Evolutionary conservation across 164 flowering plant genomes (phyloP).

Genomic region (Magnolia officinalis): DNA sequence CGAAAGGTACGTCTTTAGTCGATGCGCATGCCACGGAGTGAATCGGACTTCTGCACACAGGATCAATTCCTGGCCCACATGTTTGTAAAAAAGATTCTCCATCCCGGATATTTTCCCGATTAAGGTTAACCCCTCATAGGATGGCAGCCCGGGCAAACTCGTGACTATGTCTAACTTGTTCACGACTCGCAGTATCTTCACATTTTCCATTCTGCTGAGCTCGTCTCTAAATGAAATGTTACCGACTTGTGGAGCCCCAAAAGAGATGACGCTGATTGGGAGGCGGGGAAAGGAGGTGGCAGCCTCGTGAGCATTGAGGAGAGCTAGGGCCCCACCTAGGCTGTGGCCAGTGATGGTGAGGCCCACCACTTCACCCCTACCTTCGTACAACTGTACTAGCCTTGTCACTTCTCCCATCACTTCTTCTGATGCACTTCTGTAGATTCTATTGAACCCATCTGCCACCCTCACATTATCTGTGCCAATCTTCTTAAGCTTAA

Average conservation of each 20-base stretch:
- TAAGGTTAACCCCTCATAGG: constrained; percentile 27
- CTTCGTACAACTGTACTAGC: constrained; percentile 29
- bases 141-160: constrained; percentile 39
- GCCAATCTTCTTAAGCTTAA: constrained; percentile 32
- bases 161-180: constrained; percentile 51
- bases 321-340: constrained; percentile 62
- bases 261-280: constrained; percentile 46
- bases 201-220: constrained; percentile 27
- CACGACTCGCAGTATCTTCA: constrained; percentile 39
- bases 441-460: constrained; percentile 51
- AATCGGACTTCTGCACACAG: constrained; percentile 37
- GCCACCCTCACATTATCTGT: constrained; percentile 41
- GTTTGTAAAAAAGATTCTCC: constrained; percentile 45
- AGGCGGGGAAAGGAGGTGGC: constrained; percentile 28
- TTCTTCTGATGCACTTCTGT: constrained; percentile 57
- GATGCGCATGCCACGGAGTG: constrained; percentile 36
- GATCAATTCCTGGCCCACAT: constrained; percentile 52
- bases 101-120: constrained; percentile 28
- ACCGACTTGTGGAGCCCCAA: constrained; percentile 63
- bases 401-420: constrained; percentile 46
- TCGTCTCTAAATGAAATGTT: constrained; percentile 43
- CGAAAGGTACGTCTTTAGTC: constrained; percentile 46
- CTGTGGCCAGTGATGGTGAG: constrained; percentile 41
- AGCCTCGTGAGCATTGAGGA: constrained; percentile 53
- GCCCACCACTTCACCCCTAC: constrained; percentile 49